Evolutionary conservation across 2,329 filamentous ascomycete genomes (phyloP).

Genomic region (Cladosporium sp.): DNA sequence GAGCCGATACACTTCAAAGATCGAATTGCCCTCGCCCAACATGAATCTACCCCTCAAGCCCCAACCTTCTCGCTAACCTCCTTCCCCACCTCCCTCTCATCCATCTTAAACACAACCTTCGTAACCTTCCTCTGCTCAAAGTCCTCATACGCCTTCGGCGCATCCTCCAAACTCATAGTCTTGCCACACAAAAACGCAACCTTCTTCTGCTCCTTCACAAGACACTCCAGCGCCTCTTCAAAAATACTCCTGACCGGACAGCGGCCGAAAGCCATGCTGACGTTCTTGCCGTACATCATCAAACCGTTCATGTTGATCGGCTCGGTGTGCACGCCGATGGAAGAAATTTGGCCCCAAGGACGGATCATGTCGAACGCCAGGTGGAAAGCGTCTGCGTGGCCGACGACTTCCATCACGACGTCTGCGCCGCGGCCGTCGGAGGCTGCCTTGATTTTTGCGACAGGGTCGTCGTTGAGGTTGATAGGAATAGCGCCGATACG

Average conservation of each 20-base stretch:
- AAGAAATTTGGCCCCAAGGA: conserved; percentile 47
- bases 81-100: background rate
- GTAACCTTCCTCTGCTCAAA: conserved; percentile 53
- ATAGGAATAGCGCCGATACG: conserved; percentile 75
- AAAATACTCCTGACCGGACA: conserved; percentile 50
- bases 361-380: conserved; percentile 47
- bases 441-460: conserved; percentile 67
- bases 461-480: conserved; percentile 55
- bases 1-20: too few relatives aligned
- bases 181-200: conserved; percentile 52
- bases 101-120: conserved; percentile 49
- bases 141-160: conserved; percentile 49
- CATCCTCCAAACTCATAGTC: conserved; percentile 48
- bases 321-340: conserved; percentile 45
- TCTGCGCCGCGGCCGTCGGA: conserved; percentile 81
- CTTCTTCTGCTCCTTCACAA: conserved; percentile 47
- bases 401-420: conserved; percentile 62
- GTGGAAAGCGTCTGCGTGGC: conserved; percentile 44
- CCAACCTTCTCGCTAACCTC: conserved; percentile 3
- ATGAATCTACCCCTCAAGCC: background rate
- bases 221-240: conserved; percentile 41
- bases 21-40: too few relatives aligned
- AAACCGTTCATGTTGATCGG: conserved; percentile 46
- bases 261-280: conserved; percentile 47
- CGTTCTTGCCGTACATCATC: conserved; percentile 48